A percentile compares a stretch with the other conserved stretches of the same genome.
Conservation (phyloP, 2,329 filamentous ascomycete species). For the Thelonectria rubi region DNA sequence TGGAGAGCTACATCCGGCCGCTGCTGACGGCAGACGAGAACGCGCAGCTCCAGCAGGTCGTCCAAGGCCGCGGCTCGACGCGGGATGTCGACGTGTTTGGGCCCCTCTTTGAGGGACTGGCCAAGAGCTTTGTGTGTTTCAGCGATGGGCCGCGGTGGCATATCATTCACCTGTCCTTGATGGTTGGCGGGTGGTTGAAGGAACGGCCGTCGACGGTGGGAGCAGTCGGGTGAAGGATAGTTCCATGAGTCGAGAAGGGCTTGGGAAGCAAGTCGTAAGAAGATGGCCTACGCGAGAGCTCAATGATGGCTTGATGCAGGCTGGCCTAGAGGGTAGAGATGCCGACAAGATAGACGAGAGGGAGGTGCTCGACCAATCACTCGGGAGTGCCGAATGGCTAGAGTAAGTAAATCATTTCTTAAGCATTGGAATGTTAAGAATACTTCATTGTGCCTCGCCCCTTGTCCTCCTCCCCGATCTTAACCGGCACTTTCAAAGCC, state of each 20-base stretch:
- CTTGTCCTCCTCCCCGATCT: no score
- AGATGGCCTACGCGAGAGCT: not conserved
- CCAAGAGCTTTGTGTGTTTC: constrained; percentile 40
- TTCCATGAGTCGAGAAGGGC: not conserved
- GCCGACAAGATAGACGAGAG: no score
- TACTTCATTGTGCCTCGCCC: no score
- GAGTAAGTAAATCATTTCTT: no score
- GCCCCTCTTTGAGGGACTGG: constrained; percentile 31
- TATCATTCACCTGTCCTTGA: constrained; percentile 18
- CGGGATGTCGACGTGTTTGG: constrained; percentile 24
- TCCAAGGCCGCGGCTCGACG: constrained; percentile 33
- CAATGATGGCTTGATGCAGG: not conserved
- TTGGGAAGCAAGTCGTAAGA: no score
- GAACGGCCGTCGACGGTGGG: not conserved
- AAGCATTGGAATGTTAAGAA: no score
- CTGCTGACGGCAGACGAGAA: constrained; percentile 30
- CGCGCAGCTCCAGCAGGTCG: constrained; percentile 29
- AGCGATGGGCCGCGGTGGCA: constrained; percentile 29
- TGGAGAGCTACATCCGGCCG: constrained; percentile 33
- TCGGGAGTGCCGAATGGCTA: no score
- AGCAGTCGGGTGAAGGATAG: not conserved
- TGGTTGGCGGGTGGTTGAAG: constrained; percentile 17
- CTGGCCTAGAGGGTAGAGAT: no score
- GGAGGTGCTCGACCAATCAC: no score
- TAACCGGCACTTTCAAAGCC: no score